Base-by-base conservation (phyloP, 495 filamentous ascomycete species). In the Echria macrotheca region DNA sequence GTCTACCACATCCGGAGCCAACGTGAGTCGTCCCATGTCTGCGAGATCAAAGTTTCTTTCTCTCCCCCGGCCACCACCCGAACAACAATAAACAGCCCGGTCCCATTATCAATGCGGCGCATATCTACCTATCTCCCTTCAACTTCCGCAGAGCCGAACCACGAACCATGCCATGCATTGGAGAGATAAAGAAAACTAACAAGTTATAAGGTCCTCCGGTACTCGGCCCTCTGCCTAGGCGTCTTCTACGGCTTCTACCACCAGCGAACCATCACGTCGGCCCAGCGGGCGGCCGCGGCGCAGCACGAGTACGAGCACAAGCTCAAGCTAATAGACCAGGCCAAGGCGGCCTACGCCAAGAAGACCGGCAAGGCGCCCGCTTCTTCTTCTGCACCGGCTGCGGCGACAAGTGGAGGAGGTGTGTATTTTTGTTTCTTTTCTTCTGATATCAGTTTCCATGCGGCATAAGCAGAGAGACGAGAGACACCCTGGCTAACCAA, bases 221-320 rank as follows among this genome's bases (percentile, higher is more conserved):
- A 89, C 73, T 85, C 87, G 55, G 90, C 90, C 62, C 85, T 97
- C 53, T 83, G 80, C 57, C 69, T 85, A 60, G 93, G 93, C 69
- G 71, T 95, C 61, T 78, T 94, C 66, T 97, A 97, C 74, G 93
- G 93, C 66, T 72, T 95, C 68, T 86, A 81, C 65, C 89, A 95
- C 76, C 94, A 99, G 72, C 76, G 80, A 44, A 75, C 77, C 33
- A 77, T 97, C 63, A 82, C 71, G 52, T 63, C 86, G 23, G 57
- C 75, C 54, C 77, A 86, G 53, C 85, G 84, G 69, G 66, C 77
- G 52, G 73, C 76, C 35, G 75, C 82, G 39, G 74, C 80, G 51
- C 71, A 95, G 60, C 77, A 78, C 55, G 89, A 95, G 66, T 96
- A 87, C 59, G 71, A 89, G 56, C 86, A 87, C 65, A 91, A 96